Evolutionary conservation across 805 yeast species (phyloP), one percentile per base, ranked within the genome.

Genomic region (Wickerhamomyces bisporus): DNA sequence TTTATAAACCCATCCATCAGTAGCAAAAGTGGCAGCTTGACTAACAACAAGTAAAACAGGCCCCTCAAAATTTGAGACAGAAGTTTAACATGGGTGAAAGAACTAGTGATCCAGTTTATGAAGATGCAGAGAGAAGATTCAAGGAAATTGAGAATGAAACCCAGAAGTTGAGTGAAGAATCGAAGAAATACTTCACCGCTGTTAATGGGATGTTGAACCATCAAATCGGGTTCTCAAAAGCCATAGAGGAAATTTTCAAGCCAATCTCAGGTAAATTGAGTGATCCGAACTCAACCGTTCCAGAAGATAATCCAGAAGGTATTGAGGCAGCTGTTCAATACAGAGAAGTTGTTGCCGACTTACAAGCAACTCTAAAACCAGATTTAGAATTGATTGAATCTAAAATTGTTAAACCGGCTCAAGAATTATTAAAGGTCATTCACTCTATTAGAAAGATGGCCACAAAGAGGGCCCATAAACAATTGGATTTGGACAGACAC

Each of bases 261-360:
- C 98, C 98, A 2, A 93, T 93, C 44, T 80, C 93, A 39, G 98
- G 98, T 30, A 79, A 88, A 44, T 69, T 85, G 58, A 79, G 93
- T 13, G 98, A 93, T 59, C 96, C 97, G 7, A 85, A 81, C 55
- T 77, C 93, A 7, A 62, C 86, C 3, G 74, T 78, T 33, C 89
- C 89, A 0, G 98, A 93, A 58, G 97, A 94, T 50, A 89, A 89
- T 56, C 97, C 97, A 4, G 95, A 93, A 37, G 98, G 98, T 50
- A 87, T 93, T 48, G 80, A 84, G 54, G 98, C 98, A 1, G 78
- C 94, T 53, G 95, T 85, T 56, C 95, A 84, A 58, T 93, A 89
- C 63, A 72, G 95, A 41, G 94, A 75, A 30, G 82, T 88, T 39
- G 96, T 93, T 26, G 75, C 77, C 35, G 97, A 89, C 43, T 68